phyloP scores from a whole-genome alignment of 345 rosid species.

The Dipteronia sinensis region DNA sequence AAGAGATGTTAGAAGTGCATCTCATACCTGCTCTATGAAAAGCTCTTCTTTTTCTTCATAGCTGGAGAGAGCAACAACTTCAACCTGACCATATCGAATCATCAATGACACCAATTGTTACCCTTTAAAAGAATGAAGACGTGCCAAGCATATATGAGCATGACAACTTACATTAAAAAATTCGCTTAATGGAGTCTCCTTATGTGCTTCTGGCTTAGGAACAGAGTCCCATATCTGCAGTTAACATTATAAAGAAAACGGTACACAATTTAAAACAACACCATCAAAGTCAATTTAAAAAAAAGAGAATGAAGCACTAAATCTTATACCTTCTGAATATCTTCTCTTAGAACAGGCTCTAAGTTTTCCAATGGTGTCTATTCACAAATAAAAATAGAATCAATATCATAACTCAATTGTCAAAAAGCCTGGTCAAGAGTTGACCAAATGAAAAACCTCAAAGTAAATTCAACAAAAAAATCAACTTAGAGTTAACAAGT shows the following conservation, averaged over 20 bases:
- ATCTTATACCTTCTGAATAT: slow-evolving; percentile 81
- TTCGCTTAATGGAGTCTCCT: slow-evolving; percentile 91
- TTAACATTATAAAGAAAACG: slow-evolving; percentile 13
- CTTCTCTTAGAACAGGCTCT: slow-evolving; percentile 95
- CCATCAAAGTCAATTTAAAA: slow-evolving; percentile 12
- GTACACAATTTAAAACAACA: slow-evolving; percentile 18
- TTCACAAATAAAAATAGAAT: slow-evolving; percentile 23
- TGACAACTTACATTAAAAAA: slow-evolving; percentile 78
- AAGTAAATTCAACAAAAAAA: slow-evolving; percentile 1
- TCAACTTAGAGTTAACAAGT: slow-evolving; percentile 5
- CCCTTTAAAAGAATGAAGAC: neutral
- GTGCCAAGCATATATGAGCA: too few relatives aligned
- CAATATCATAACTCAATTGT: slow-evolving; percentile 10
- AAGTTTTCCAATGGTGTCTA: slow-evolving; percentile 96
- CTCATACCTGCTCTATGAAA: slow-evolving; percentile 87
- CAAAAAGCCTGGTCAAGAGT: neutral
- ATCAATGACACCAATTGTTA: slow-evolving; percentile 15
- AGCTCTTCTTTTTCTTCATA: slow-evolving; percentile 97
- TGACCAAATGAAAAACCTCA: neutral
- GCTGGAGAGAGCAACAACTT: slow-evolving; percentile 97
- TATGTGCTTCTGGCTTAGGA: slow-evolving; percentile 92
- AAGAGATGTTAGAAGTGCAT: slow-evolving; percentile 8
- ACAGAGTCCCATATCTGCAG: slow-evolving; percentile 97
- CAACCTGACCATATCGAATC: slow-evolving; percentile 58
- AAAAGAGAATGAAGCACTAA: slow-evolving; percentile 17